Evolutionary conservation across 1,284 basidiomycete genomes (phyloP), one percentile per base, ranked within the genome.

Genomic region (Crucibulum parvulum): DNA sequence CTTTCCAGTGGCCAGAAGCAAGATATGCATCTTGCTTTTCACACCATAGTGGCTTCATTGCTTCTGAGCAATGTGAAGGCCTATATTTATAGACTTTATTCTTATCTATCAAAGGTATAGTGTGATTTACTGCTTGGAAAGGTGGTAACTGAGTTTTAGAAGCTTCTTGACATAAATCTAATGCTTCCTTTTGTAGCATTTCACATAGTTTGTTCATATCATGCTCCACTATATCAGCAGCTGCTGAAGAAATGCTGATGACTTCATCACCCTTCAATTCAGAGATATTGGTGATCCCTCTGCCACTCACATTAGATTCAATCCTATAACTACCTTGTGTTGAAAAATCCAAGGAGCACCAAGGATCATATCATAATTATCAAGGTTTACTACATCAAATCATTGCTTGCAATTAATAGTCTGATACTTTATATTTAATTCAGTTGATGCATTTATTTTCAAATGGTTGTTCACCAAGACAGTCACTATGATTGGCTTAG

Each of bases 71-170:
- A 0, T 55, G 4, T 0, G 68, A 68, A 0, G 67, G 65, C 0
- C 63, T 18, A 71, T 69, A 75, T 0, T 63, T 62, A 24, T 72
- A 72, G 0, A 69, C 57, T 18, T 69, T 66, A 1, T 54, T 24
- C 7, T 62, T 56, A 46, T 78, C 69, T 18, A 77, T 72, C 1
- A 78, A 13, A 0, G 71, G 73, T 0, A 77, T 76, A 0, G 8
- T 34, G 53, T 78, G 76, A 47, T 77, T 78, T 5, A 78, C 71
- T 0, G 48, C 71, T 0, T 67, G 35, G 0, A 77, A 39, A 0
- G 73, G 75, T 0, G 75, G 76, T 43, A 78, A 37, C 2, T 47
- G 56, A 0, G 69, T 75, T 5, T 69, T 64, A 1, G 58, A 61
- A 0, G 65, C 67, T 15, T 63, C 57, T 0, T 51, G 54, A 34